These are phyloP conservation scores for Colletotrichum liaoningense DNA, from an alignment of 2,329 filamentous ascomycete genomes.

Conservation along the genomic window DNA sequence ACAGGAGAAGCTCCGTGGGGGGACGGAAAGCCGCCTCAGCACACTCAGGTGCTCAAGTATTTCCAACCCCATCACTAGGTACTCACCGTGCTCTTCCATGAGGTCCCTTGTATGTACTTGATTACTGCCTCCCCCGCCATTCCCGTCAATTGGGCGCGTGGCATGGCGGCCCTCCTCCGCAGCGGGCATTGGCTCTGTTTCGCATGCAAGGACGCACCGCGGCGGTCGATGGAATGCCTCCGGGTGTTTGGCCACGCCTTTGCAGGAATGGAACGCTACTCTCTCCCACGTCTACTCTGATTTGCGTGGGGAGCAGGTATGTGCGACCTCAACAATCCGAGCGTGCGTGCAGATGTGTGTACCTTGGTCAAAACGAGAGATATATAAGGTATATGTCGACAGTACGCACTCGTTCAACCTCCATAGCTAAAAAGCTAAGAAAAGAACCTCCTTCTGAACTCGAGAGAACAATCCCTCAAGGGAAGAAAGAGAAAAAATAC, in stretches of 20 bases:
- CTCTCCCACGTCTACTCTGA: too few species aligned
- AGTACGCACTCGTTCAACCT: not conserved
- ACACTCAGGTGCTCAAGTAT: not conserved
- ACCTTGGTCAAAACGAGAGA: not conserved
- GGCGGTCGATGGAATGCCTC: constrained; percentile 19
- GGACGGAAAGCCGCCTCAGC: not conserved
- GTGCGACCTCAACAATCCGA: constrained; percentile 26
- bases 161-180: constrained; percentile 9
- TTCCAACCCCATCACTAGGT: not conserved
- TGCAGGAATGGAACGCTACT: constrained; percentile 13
- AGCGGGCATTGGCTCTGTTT: constrained; percentile 26
- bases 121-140: constrained; percentile 24
- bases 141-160: constrained; percentile 10
- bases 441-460: too few species aligned
- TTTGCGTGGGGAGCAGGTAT: constrained; percentile 11
- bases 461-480: too few species aligned
- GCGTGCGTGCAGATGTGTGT: not conserved
- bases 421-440: not conserved
- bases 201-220: constrained; percentile 18
- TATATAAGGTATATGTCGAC: constrained; percentile 2
- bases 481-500: not conserved
- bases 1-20: constrained; percentile 10
- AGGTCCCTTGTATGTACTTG: not conserved
- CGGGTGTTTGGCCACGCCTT: constrained; percentile 11
- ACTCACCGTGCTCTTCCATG: not conserved